A percentile compares a stretch with the other conserved stretches of the same genome.
Evolutionary conservation across 352 stramenopile species (phyloP).

Genomic region (Phytopythium delawarense): DNA sequence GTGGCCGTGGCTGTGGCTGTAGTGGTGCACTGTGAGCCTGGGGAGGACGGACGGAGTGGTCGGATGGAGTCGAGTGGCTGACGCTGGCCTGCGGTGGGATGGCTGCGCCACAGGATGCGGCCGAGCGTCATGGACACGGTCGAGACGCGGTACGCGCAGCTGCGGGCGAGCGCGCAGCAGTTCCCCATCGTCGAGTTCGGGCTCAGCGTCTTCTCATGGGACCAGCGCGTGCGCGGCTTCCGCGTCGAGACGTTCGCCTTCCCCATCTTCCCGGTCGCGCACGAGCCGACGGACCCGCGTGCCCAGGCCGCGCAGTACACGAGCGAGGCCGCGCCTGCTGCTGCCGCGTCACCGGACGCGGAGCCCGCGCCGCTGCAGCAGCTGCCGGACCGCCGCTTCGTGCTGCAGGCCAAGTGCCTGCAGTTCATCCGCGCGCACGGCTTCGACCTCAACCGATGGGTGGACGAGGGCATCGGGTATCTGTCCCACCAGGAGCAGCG

Average conservation of each 20-base stretch:
- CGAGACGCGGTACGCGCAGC: slow-evolving; percentile 58
- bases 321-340: slow-evolving; percentile 2
- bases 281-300: slow-evolving; percentile 15
- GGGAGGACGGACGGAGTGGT: background rate
- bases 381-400: slow-evolving; percentile 51
- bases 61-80: too few species aligned
- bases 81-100: background rate
- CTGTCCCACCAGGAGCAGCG: slow-evolving; percentile 59
- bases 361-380: background rate
- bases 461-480: slow-evolving; percentile 68
- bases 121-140: slow-evolving; percentile 74
- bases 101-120: slow-evolving; percentile 16
- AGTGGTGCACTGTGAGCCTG: background rate
- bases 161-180: slow-evolving; percentile 42
- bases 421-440: slow-evolving; percentile 73
- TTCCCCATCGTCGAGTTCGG: slow-evolving; percentile 78
- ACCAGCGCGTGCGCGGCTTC: slow-evolving; percentile 32
- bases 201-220: slow-evolving; percentile 64
- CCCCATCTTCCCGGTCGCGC: slow-evolving; percentile 61
- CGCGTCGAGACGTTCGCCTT: slow-evolving; percentile 68
- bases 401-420: slow-evolving; percentile 68
- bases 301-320: background rate
- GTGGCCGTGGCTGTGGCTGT: background rate
- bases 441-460: slow-evolving; percentile 77
- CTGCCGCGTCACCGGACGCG: background rate